phyloP scores from a whole-genome alignment of 1,284 basidiomycete species.

The Cryptococcus floricola region DNA sequence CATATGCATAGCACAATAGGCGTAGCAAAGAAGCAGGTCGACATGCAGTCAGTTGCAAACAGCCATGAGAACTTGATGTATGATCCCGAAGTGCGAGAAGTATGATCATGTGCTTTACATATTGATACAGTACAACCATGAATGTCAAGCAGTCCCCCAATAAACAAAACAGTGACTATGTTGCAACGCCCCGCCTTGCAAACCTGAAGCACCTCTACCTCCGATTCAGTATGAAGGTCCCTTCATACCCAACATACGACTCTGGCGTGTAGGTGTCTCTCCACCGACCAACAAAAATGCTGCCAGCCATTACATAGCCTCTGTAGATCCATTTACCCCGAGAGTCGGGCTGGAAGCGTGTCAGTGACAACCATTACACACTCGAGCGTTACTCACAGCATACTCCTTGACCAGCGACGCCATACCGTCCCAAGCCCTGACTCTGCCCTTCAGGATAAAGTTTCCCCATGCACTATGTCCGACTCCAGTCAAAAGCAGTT shows the following conservation, averaged over 20 bases:
- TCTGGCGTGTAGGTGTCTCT: constrained; percentile 48
- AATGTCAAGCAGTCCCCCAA: no score
- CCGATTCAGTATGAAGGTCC: constrained; percentile 49
- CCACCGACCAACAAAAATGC: constrained; percentile 48
- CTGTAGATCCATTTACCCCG: constrained; percentile 55
- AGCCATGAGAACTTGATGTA: no score
- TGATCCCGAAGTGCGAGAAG: no score
- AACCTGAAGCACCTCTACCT: constrained; percentile 13
- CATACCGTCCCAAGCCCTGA: constrained; percentile 55
- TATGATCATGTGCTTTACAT: not conserved
- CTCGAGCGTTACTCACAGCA: constrained; percentile 31
- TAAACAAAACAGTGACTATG: no score
- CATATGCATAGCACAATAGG: no score
- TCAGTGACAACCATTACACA: constrained; percentile 1
- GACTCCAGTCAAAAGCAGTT: constrained; percentile 51
- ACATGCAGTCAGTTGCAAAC: no score
- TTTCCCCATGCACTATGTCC: constrained; percentile 56
- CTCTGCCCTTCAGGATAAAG: constrained; percentile 52
- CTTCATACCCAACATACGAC: constrained; percentile 49
- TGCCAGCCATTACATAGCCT: constrained; percentile 48
- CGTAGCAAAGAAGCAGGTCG: no score
- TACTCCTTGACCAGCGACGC: constrained; percentile 54
- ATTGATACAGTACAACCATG: not conserved
- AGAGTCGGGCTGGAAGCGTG: constrained; percentile 44
- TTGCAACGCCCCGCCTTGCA: not conserved